phyloP scores from a whole-genome alignment of 495 filamentous ascomycete genomes.

The Corynascus novoguineensis region DNA sequence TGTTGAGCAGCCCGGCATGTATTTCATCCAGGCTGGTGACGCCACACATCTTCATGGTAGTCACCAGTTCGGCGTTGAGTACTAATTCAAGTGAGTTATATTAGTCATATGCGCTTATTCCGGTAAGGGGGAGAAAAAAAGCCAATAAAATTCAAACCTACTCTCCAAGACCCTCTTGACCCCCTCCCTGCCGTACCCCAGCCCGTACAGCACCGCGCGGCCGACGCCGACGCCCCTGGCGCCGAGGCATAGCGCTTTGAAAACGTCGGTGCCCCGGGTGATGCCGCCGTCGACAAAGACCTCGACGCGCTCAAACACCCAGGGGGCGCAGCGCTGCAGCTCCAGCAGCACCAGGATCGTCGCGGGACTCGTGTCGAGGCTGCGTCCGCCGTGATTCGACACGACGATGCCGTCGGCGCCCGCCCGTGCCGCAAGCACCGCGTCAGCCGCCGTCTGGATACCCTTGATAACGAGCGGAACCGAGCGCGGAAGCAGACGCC shows the following conservation, averaged over 20 bases:
- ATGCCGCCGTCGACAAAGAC: constrained; percentile 66
- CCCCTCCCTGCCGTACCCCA: constrained; percentile 70
- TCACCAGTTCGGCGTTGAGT: constrained; percentile 70
- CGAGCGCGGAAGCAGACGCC: constrained; percentile 29
- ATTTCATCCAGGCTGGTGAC: constrained; percentile 66
- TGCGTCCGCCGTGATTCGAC: constrained; percentile 67
- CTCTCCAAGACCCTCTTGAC: constrained; percentile 59
- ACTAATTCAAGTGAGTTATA: too few relatives aligned
- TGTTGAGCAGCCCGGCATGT: constrained; percentile 64
- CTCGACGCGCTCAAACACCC: constrained; percentile 57
- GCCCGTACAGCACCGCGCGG: constrained; percentile 52
- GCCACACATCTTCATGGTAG: constrained; percentile 72
- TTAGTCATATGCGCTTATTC: neutral
- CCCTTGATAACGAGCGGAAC: constrained; percentile 60
- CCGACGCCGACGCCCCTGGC: constrained; percentile 61
- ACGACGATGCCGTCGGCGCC: constrained; percentile 57
- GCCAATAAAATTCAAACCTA: constrained; percentile 27
- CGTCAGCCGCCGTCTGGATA: constrained; percentile 58
- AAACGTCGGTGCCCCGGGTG: constrained; percentile 58
- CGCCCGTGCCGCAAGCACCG: constrained; percentile 47
- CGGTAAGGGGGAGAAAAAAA: neutral
- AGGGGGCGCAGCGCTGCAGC: constrained; percentile 52
- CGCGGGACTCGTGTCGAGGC: constrained; percentile 58
- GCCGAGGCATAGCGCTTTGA: constrained; percentile 63
- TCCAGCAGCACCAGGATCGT: constrained; percentile 60